Conservation (phyloP, 306 rosid species). For the Inga oerstediana region DNA sequence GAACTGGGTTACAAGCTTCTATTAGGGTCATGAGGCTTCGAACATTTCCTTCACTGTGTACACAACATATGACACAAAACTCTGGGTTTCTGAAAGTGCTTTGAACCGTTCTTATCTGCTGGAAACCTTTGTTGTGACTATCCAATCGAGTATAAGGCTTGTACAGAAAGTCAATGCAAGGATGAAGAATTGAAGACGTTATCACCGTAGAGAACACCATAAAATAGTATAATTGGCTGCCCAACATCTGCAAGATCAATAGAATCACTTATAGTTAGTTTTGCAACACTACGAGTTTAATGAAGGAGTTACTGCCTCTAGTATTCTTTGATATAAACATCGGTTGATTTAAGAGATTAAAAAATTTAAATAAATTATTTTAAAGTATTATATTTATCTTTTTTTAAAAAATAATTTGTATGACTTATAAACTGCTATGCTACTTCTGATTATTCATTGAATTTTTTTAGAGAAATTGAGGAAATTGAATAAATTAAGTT, state of each 20-base stretch:
- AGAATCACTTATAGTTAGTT: neutral
- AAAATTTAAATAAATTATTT: no score
- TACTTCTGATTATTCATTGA: no score
- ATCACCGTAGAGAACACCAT: neutral
- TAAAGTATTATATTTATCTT: no score
- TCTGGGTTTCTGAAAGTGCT: constrained; percentile 25
- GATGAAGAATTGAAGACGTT: neutral
- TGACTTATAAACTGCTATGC: no score
- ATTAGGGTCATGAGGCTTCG: constrained; percentile 44
- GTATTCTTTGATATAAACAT: no score
- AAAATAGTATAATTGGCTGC: neutral
- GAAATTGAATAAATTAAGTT: no score
- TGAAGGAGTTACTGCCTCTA: no score
- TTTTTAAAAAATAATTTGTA: no score
- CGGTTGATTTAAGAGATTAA: no score
- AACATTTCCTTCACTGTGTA: constrained; percentile 54
- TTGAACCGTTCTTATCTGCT: constrained; percentile 21
- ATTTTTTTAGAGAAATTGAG: no score
- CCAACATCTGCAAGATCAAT: neutral
- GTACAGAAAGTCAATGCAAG: neutral
- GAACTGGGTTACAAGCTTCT: constrained; percentile 47
- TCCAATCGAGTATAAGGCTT: constrained; percentile 17
- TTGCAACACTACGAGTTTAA: no score
- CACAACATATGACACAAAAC: constrained; percentile 41
- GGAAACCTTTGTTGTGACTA: neutral